These are phyloP conservation scores for Tripterygium wilfordii DNA, from an alignment of 177 flowering plant genomes.

Conservation along the genomic window DNA sequence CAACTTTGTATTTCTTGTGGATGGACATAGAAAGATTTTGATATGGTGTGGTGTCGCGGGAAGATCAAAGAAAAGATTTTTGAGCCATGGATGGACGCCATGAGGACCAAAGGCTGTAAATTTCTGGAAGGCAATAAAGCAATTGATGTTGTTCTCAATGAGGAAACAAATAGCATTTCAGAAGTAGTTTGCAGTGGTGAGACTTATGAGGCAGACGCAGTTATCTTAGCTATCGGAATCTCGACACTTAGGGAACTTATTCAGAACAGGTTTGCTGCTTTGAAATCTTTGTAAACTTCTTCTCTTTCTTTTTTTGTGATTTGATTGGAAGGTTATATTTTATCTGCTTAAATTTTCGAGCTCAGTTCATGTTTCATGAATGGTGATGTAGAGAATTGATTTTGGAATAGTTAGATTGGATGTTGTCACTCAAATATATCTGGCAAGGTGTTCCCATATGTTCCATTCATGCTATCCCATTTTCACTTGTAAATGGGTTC, in stretches of 20 bases:
- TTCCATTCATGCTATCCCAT: background rate
- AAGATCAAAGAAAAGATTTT: slow-evolving; percentile 44
- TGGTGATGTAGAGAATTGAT: too few species aligned
- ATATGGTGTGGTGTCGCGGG: slow-evolving; percentile 50
- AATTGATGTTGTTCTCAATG: slow-evolving; percentile 39
- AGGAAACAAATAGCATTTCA: slow-evolving; percentile 42
- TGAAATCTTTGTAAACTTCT: background rate
- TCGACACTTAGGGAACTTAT: slow-evolving; percentile 46
- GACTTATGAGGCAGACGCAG: slow-evolving; percentile 44
- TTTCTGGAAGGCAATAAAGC: slow-evolving; percentile 35
- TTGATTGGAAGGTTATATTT: too few species aligned
- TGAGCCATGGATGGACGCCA: slow-evolving; percentile 47
- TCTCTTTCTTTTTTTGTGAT: background rate
- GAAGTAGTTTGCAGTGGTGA: slow-evolving; percentile 47
- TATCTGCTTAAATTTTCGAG: too few species aligned
- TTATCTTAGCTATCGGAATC: slow-evolving; percentile 53
- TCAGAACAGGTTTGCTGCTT: slow-evolving; percentile 27
- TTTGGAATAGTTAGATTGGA: too few species aligned
- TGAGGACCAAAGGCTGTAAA: slow-evolving; percentile 42
- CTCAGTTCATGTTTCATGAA: too few species aligned
- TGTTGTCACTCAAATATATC: too few species aligned
- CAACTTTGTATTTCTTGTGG: slow-evolving; percentile 5
- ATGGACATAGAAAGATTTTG: slow-evolving; percentile 44
- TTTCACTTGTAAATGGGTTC: slow-evolving; percentile 13
- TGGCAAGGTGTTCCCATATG: too few species aligned